Conservation (phyloP, 371 early-diverging fungal genomes). For the Mucor indicus region DNA sequence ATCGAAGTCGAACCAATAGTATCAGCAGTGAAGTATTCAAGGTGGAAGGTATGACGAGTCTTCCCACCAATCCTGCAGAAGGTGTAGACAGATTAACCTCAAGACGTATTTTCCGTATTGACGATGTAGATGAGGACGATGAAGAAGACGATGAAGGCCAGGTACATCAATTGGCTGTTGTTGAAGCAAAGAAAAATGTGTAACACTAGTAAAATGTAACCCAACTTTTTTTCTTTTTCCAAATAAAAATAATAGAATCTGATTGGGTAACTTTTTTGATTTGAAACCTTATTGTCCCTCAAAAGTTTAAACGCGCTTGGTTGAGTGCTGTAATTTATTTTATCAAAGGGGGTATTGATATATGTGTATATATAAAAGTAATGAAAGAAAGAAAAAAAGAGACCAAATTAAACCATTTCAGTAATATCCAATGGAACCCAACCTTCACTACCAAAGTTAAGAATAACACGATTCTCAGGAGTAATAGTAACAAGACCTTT, state of each 20-base stretch:
- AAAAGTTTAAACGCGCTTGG: too few relatives aligned
- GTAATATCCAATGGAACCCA: conserved; percentile 27
- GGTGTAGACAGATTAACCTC: not conserved
- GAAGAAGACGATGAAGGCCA: conserved; percentile 9
- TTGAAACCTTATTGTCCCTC: too few relatives aligned
- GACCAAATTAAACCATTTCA: conserved; percentile 26
- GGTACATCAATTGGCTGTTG: conserved; percentile 3
- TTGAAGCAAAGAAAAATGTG: conserved; percentile 4
- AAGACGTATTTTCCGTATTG: conserved; percentile 24
- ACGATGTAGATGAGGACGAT: conserved; percentile 21
- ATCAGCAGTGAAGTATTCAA: conserved; percentile 33
- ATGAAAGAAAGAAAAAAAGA: too few relatives aligned
- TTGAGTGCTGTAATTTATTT: too few relatives aligned
- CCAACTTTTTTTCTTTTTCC: too few relatives aligned
- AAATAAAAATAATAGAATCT: too few relatives aligned
- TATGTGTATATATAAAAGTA: too few relatives aligned
- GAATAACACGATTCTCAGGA: conserved; percentile 15
- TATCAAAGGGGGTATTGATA: too few relatives aligned
- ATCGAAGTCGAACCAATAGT: conserved; percentile 25
- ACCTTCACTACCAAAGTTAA: conserved; percentile 21
- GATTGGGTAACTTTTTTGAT: too few relatives aligned
- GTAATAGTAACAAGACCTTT: conserved; percentile 18
- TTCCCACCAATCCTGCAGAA: conserved; percentile 20
- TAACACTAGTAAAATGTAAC: not conserved
- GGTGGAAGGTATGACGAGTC: conserved; percentile 50